Evolutionary conservation across 495 filamentous ascomycete species (phyloP).

Genomic region (Cercophora newfieldiana): DNA sequence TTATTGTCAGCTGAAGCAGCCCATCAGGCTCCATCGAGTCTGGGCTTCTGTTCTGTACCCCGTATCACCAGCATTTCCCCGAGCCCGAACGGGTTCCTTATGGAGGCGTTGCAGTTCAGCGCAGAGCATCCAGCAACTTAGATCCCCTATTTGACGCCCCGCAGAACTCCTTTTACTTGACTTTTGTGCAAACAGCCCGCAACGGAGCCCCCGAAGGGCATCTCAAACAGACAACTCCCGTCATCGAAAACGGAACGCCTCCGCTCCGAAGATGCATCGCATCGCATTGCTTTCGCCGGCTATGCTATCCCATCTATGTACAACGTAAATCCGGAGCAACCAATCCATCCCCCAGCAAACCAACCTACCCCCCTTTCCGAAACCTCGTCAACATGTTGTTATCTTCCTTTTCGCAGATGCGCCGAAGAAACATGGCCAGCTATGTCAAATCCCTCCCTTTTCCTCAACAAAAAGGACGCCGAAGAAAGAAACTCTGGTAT

Average conservation of each 20-base stretch:
- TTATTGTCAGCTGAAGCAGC: neutral
- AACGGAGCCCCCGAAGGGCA: neutral
- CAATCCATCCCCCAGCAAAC: neutral
- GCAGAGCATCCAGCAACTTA: neutral
- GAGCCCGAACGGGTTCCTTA: neutral
- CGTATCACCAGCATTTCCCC: slow-evolving; percentile 1
- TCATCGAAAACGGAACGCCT: too few relatives aligned
- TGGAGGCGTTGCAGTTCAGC: too few relatives aligned
- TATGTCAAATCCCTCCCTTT: neutral
- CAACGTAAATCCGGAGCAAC: neutral
- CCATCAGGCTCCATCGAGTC: neutral
- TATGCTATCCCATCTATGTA: neutral
- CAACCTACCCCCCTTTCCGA: neutral
- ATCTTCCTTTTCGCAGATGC: neutral
- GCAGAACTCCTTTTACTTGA: too few relatives aligned
- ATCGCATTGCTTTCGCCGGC: neutral
- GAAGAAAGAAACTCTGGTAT: neutral
- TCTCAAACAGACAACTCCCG: too few relatives aligned
- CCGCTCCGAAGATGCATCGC: too few relatives aligned
- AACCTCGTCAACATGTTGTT: neutral
- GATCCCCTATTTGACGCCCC: neutral
- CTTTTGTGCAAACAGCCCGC: too few relatives aligned
- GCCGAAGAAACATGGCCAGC: neutral
- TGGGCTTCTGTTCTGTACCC: neutral
- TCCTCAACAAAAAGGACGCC: neutral